Percentiles rank a stretch among this genome's conserved stretches.
Evolutionary conservation across 208 protist species (phyloP).

Genomic region (Trypanosoma conorhini): DNA sequence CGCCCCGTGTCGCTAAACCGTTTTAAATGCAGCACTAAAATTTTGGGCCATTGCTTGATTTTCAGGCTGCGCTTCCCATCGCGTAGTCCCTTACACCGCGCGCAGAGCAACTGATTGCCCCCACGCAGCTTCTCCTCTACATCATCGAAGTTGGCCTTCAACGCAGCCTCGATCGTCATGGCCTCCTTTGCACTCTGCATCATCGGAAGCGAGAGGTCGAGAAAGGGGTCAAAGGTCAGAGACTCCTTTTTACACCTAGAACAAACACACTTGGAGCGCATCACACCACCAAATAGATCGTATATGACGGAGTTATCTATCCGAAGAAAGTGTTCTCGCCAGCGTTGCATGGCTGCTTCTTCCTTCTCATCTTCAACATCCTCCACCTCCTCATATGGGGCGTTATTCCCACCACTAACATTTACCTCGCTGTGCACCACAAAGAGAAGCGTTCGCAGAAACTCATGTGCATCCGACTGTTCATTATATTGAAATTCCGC

Average conservation of each 20-base stretch:
- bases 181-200: not conserved
- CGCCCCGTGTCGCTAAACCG: constrained; percentile 62
- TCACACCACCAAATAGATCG: constrained; percentile 77
- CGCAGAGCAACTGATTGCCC: constrained; percentile 62
- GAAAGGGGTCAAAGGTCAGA: constrained; percentile 71
- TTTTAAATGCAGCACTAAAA: constrained; percentile 83
- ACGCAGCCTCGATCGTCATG: constrained; percentile 22
- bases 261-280: constrained; percentile 55
- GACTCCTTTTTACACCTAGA: constrained; percentile 48
- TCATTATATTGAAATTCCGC: constrained; percentile 70
- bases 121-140: constrained; percentile 52
- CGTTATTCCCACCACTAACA: constrained; percentile 31
- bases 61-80: constrained; percentile 44
- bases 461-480: constrained; percentile 93
- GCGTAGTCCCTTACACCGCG: constrained; percentile 56
- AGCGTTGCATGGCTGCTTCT: constrained; percentile 45
- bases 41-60: constrained; percentile 63
- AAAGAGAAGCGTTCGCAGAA: constrained; percentile 84
- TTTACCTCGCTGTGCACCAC: constrained; percentile 91
- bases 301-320: constrained; percentile 78
- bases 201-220: constrained; percentile 77
- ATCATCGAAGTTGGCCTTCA: constrained; percentile 55
- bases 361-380: constrained; percentile 62
- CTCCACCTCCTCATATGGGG: constrained; percentile 51
- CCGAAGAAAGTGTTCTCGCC: constrained; percentile 43